phyloP scores from a whole-genome alignment of 1,139 yeast species.

The Eremothecium sinecaudum region DNA sequence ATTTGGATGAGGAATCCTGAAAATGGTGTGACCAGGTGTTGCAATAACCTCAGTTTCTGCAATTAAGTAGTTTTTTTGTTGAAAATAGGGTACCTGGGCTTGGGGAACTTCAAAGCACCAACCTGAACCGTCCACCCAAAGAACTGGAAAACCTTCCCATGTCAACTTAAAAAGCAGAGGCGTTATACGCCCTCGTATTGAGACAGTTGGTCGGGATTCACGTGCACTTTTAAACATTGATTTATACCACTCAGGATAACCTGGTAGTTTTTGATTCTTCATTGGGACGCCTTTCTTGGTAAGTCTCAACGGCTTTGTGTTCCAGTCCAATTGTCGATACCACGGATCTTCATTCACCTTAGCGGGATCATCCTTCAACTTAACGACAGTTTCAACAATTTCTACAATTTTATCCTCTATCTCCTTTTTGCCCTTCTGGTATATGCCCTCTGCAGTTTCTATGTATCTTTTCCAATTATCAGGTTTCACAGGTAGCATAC shows the following conservation, averaged over 20 bases:
- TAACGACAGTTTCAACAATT: constrained; percentile 54
- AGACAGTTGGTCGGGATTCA: constrained; percentile 42
- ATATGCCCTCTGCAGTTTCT: constrained; percentile 56
- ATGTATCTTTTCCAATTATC: constrained; percentile 65
- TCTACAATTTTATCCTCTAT: constrained; percentile 51
- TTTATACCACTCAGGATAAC: constrained; percentile 91
- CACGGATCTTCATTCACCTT: constrained; percentile 56
- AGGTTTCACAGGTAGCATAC: constrained; percentile 68
- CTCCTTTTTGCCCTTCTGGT: constrained; percentile 46
- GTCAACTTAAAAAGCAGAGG: constrained; percentile 66
- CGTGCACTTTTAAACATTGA: constrained; percentile 48
- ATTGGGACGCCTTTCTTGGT: constrained; percentile 67
- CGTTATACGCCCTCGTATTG: constrained; percentile 66
- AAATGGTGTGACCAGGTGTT: constrained; percentile 29
- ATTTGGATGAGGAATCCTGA: constrained; percentile 86
- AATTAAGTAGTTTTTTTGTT: constrained; percentile 44
- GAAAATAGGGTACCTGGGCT: constrained; percentile 35
- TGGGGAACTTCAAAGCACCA: constrained; percentile 73
- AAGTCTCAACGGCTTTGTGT: constrained; percentile 46
- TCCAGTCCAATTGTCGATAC: constrained; percentile 88
- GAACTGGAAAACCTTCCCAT: constrained; percentile 79
- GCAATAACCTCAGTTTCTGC: constrained; percentile 33
- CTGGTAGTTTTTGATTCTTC: constrained; percentile 78
- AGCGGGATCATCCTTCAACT: constrained; percentile 32
- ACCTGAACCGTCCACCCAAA: constrained; percentile 73